A percentile compares a stretch with the other conserved stretches of the same genome.
Evolutionary conservation across 768 basidiomycete species (phyloP).

Genomic region (Steccherinum ochraceum): DNA sequence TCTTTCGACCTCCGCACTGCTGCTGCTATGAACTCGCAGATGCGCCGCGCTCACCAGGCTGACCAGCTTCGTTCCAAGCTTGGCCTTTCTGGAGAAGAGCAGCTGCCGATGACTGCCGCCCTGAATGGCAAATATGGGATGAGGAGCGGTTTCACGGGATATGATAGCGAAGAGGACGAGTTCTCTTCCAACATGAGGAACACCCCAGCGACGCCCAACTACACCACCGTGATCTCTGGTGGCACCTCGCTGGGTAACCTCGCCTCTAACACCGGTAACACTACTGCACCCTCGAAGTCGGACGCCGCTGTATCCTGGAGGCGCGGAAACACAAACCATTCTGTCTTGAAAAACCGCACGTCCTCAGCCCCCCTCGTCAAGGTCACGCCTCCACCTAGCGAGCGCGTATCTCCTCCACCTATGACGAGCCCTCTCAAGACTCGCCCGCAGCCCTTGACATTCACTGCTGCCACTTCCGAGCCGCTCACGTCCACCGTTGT

Average conservation of each 20-base stretch:
- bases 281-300: slow-evolving; percentile 63
- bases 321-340: slow-evolving; percentile 63
- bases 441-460: slow-evolving; percentile 58
- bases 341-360: slow-evolving; percentile 59
- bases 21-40: slow-evolving; percentile 45
- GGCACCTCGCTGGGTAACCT: slow-evolving; percentile 62
- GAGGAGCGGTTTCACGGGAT: slow-evolving; percentile 42
- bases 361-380: slow-evolving; percentile 47
- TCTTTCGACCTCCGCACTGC: slow-evolving; percentile 58
- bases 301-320: slow-evolving; percentile 79
- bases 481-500: slow-evolving; percentile 42
- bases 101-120: slow-evolving; percentile 76
- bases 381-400: slow-evolving; percentile 65
- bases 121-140: slow-evolving; percentile 73
- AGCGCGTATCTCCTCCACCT: slow-evolving; percentile 45
- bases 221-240: slow-evolving; percentile 66
- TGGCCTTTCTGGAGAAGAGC: slow-evolving; percentile 46
- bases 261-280: slow-evolving; percentile 31
- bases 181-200: slow-evolving; percentile 16
- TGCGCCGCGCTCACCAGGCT: slow-evolving; percentile 63
- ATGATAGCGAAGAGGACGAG: slow-evolving; percentile 38
- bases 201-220: slow-evolving; percentile 50
- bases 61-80: slow-evolving; percentile 61
- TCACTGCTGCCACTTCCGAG: slow-evolving; percentile 30
- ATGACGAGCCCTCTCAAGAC: slow-evolving; percentile 23